These are phyloP conservation scores for Silene noctiflora DNA, from an alignment of 179 eudicot species.

Conservation along the genomic window DNA sequence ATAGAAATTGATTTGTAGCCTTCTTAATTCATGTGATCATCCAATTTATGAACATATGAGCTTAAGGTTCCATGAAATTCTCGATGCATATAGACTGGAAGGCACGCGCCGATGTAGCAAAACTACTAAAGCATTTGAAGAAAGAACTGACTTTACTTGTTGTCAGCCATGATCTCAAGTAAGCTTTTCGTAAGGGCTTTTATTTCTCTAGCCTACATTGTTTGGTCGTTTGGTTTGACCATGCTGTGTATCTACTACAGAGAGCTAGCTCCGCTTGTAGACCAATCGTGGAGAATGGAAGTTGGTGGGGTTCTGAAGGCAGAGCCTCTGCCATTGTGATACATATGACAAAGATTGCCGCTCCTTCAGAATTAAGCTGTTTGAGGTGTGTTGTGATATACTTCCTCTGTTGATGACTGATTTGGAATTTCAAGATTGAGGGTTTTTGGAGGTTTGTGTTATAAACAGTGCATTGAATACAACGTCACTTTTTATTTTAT, in stretches of 20 bases:
- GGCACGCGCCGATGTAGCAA: conserved; percentile 96
- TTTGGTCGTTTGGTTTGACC: conserved; percentile 8
- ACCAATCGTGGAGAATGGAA: conserved; percentile 93
- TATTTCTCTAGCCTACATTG: conserved; percentile 7
- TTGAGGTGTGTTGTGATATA: conserved; percentile 24
- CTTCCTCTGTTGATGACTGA: background rate
- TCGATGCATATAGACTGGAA: conserved; percentile 70
- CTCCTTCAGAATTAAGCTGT: conserved; percentile 14
- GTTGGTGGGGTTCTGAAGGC: conserved; percentile 72
- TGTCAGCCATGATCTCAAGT: conserved; percentile 96
- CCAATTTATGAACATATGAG: conserved; percentile 10
- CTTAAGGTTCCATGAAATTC: conserved; percentile 12
- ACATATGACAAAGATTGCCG: conserved; percentile 10
- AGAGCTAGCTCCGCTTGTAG: conserved; percentile 81
- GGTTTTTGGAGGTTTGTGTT: no score
- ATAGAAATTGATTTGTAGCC: background rate
- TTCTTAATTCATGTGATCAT: conserved; percentile 8
- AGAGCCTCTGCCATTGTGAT: conserved; percentile 58
- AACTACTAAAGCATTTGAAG: conserved; percentile 69
- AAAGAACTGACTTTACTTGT: conserved; percentile 80
- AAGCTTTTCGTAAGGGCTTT: conserved; percentile 32
- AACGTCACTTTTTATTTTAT: no score
- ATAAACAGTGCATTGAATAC: no score
- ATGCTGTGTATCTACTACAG: conserved; percentile 35
- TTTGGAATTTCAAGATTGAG: no score